phyloP scores from a whole-genome alignment of 495 filamentous ascomycete species.

The Melanomma pulvis-pyrius region DNA sequence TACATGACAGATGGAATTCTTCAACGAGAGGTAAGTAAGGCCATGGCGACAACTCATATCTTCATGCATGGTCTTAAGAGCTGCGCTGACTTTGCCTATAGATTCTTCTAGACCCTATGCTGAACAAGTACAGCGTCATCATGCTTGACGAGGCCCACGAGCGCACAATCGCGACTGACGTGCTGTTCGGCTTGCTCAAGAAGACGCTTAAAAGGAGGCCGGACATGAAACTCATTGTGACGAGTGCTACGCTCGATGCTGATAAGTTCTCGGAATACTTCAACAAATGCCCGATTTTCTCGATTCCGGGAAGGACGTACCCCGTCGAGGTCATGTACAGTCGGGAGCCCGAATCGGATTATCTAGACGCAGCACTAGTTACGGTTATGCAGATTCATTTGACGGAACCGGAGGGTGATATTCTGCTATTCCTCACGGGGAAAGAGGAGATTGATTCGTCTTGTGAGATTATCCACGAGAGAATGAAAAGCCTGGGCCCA shows the following conservation, averaged over 20 bases:
- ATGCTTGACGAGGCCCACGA: conserved; percentile 99
- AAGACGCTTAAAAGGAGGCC: conserved; percentile 85
- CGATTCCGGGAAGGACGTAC: conserved; percentile 76
- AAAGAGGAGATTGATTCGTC: conserved; percentile 97
- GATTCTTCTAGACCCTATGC: conserved; percentile 83
- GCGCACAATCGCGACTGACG: conserved; percentile 92
- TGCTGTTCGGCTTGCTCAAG: conserved; percentile 91
- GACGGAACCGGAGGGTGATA: conserved; percentile 86
- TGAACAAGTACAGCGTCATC: conserved; percentile 89
- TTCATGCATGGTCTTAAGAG: no score
- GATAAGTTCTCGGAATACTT: conserved; percentile 98
- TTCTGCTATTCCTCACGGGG: conserved; percentile 92
- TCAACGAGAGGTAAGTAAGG: no score
- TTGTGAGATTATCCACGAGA: conserved; percentile 88
- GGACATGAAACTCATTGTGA: conserved; percentile 93
- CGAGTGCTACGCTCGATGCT: conserved; percentile 92
- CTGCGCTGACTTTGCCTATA: no score
- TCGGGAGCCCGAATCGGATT: conserved; percentile 92
- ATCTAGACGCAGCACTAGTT: conserved; percentile 90
- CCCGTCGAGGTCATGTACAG: conserved; percentile 95
- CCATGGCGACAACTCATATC: no score
- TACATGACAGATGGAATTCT: conserved; percentile 99
- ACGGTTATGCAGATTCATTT: conserved; percentile 99
- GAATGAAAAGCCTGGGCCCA: conserved; percentile 94
- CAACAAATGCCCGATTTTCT: conserved; percentile 91